phyloP scores from a whole-genome alignment of 1,284 basidiomycete species.

The Ustilago curta region DNA sequence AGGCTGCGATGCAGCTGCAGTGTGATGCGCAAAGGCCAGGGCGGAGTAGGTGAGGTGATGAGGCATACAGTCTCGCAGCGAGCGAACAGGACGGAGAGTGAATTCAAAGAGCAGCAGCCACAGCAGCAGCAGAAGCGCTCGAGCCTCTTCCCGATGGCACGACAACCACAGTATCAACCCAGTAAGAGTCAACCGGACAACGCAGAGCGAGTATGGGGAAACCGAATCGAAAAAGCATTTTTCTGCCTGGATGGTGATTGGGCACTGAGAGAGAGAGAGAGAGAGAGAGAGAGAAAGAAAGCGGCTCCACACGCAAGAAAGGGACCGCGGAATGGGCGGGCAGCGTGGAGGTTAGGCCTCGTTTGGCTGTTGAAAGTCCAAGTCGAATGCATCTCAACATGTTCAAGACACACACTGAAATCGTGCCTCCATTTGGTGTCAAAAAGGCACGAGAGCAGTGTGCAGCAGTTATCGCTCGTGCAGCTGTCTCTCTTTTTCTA shows the following conservation, averaged over 20 bases:
- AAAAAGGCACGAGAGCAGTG: neutral
- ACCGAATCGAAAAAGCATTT: slow-evolving; percentile 1
- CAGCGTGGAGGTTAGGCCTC: neutral
- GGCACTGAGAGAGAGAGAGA: neutral
- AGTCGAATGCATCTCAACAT: slow-evolving; percentile 5
- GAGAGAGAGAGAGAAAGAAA: no score
- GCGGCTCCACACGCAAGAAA: neutral
- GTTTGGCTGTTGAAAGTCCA: slow-evolving; percentile 1
- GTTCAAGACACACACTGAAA: slow-evolving; percentile 1
- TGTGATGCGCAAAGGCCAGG: neutral
- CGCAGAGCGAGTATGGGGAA: neutral
- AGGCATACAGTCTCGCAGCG: neutral
- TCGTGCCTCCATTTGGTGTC: neutral
- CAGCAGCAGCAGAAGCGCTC: neutral
- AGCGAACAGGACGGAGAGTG: no score
- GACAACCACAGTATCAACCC: no score
- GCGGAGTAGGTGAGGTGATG: neutral
- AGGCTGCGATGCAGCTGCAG: slow-evolving; percentile 1
- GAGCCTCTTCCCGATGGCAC: slow-evolving; percentile 3
- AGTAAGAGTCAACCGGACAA: no score
- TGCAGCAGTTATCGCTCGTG: neutral
- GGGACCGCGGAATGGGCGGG: neutral
- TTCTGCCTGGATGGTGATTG: slow-evolving; percentile 3
- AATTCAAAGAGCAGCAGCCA: no score
- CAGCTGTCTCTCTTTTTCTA: neutral